Conservation (phyloP, 805 yeast species). For the Metschnikowia kunwiensis region DNA sequence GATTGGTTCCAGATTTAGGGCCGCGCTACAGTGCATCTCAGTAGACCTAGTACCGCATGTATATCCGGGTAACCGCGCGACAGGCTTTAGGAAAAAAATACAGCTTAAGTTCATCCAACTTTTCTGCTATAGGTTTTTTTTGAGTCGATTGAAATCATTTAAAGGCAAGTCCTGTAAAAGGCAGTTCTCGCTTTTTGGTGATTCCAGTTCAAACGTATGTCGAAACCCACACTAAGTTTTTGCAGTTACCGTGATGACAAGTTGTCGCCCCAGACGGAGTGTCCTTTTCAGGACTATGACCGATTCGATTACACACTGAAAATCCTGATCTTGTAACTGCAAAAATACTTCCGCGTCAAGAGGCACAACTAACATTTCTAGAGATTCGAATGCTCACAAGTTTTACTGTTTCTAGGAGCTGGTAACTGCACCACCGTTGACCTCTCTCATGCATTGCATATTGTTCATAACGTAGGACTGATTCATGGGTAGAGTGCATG, state of each 20-base stretch:
- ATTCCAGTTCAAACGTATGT: constrained; percentile 16
- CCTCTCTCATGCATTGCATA: too few relatives aligned
- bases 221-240: not conserved
- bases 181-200: constrained; percentile 8
- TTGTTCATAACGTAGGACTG: too few relatives aligned
- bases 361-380: constrained; percentile 15
- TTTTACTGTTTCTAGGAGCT: too few relatives aligned
- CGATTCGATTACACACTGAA: constrained; percentile 71
- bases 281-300: constrained; percentile 58
- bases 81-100: constrained; percentile 2
- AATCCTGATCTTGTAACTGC: constrained; percentile 46
- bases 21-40: too few relatives aligned
- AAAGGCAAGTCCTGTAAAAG: constrained; percentile 5
- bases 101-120: not conserved
- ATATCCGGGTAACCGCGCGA: constrained; percentile 13
- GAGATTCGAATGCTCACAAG: not conserved
- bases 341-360: not conserved
- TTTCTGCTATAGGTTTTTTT: not conserved
- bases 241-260: constrained; percentile 49
- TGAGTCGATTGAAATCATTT: constrained; percentile 2
- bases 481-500: too few relatives aligned
- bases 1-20: too few relatives aligned
- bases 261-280: constrained; percentile 78
- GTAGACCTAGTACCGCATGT: not conserved
- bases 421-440: too few relatives aligned